phyloP scores from a whole-genome alignment of 164 flowering plant species.

The Saururus chinensis region DNA sequence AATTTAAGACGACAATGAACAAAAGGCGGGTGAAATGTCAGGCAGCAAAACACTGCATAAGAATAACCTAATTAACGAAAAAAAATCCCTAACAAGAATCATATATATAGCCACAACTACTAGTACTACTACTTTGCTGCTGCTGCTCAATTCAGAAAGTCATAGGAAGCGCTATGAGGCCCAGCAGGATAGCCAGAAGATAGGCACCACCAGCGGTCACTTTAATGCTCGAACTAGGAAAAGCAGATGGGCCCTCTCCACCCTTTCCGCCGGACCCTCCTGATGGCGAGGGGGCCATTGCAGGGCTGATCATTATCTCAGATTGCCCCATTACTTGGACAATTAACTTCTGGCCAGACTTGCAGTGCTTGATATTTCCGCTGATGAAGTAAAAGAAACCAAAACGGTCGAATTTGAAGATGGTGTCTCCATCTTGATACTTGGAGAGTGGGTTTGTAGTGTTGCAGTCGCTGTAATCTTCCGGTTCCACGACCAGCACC shows the following conservation, averaged over 20 bases:
- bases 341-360: constrained; percentile 33
- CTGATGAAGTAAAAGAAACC: constrained; percentile 53
- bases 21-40: background rate
- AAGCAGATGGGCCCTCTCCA: background rate
- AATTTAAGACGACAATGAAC: background rate
- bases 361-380: constrained; percentile 36
- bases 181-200: background rate
- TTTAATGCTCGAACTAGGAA: background rate
- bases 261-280: background rate
- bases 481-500: constrained; percentile 36
- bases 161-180: background rate
- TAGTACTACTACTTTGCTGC: too few relatives aligned
- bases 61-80: background rate
- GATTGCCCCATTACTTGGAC: constrained; percentile 38
- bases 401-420: constrained; percentile 28
- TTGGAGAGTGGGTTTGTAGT: constrained; percentile 19
- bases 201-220: background rate
- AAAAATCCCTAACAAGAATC: background rate
- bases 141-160: too few relatives aligned
- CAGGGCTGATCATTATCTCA: background rate
- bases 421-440: constrained; percentile 32
- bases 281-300: background rate
- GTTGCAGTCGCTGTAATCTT: constrained; percentile 30
- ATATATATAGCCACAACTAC: background rate
- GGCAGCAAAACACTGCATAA: background rate